phyloP scores from a whole-genome alignment of 1,139 yeast species.

The Neolecta irregularis region DNA sequence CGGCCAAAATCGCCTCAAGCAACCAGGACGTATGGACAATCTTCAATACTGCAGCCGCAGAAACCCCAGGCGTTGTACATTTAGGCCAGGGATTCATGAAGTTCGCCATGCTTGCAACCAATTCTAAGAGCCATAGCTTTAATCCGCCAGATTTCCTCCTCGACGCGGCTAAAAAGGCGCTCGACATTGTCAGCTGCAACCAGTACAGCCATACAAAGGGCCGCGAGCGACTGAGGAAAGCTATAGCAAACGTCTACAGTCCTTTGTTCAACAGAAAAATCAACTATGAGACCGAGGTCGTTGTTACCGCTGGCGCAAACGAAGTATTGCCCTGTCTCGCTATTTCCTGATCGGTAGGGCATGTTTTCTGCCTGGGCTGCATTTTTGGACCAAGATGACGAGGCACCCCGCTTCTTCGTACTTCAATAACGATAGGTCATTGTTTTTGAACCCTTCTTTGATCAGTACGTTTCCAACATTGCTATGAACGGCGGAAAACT shows the following conservation, averaged over 20 bases:
- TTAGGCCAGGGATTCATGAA: constrained; percentile 96
- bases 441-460: constrained; percentile 95
- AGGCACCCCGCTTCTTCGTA: too few relatives aligned
- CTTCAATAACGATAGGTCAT: too few relatives aligned
- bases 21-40: constrained; percentile 83
- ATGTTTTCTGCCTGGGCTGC: constrained; percentile 75
- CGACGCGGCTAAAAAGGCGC: constrained; percentile 63
- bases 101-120: constrained; percentile 47
- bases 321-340: constrained; percentile 29
- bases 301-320: constrained; percentile 90
- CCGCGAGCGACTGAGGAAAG: constrained; percentile 53
- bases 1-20: constrained; percentile 15
- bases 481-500: constrained; percentile 87
- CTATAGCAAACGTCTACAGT: constrained; percentile 56
- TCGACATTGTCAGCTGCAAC: constrained; percentile 56
- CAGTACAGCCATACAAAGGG: constrained; percentile 91
- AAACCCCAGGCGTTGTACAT: constrained; percentile 62
- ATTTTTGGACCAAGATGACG: constrained; percentile 74
- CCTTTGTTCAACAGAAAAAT: constrained; percentile 48
- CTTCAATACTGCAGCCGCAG: constrained; percentile 88
- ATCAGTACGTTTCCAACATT: constrained; percentile 86
- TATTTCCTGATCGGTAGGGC: constrained; percentile 30
- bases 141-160: constrained; percentile 61
- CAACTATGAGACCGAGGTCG: constrained; percentile 44
- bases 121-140: constrained; percentile 2